Percentiles rank a stretch among this genome's conserved stretches.
phyloP scores from a whole-genome alignment of 441 rosid species.

The Adansonia madagascariensis region DNA sequence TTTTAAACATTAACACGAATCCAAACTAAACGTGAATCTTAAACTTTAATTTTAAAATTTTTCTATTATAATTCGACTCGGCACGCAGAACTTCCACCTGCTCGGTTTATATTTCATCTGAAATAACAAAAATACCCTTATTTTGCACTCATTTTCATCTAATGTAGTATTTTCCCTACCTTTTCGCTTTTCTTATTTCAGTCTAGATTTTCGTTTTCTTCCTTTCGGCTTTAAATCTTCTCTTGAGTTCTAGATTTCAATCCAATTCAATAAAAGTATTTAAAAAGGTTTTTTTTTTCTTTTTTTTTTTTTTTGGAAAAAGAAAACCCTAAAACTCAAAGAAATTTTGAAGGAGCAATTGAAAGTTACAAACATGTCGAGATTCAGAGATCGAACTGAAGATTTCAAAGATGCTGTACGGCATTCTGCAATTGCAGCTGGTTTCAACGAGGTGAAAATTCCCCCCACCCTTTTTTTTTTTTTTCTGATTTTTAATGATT shows the following conservation, averaged over 20 bases:
- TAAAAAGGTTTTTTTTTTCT: background rate
- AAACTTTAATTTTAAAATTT: too few species aligned
- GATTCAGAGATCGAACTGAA: constrained; percentile 82
- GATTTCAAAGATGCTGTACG: constrained; percentile 92
- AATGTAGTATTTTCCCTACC: background rate
- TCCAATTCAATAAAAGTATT: background rate
- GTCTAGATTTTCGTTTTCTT: background rate
- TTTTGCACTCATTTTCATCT: background rate
- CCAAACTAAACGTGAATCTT: too few species aligned
- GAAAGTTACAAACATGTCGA: constrained; percentile 52
- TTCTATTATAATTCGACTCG: too few species aligned
- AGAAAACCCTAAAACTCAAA: background rate
- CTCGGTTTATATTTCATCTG: background rate
- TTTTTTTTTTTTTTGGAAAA: background rate
- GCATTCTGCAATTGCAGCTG: constrained; percentile 61
- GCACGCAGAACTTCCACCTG: too few species aligned
- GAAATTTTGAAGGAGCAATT: background rate
- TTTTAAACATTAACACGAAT: too few species aligned
- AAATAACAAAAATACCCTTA: background rate
- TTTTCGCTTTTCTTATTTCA: background rate
- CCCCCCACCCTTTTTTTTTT: constrained; percentile 3
- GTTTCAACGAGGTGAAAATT: constrained; percentile 68
- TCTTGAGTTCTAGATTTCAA: background rate
- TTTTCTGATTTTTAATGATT: background rate
- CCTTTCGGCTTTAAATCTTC: background rate